Conservation (phyloP, 2,329 filamentous ascomycete species). For the Fusarium sacchari region DNA sequence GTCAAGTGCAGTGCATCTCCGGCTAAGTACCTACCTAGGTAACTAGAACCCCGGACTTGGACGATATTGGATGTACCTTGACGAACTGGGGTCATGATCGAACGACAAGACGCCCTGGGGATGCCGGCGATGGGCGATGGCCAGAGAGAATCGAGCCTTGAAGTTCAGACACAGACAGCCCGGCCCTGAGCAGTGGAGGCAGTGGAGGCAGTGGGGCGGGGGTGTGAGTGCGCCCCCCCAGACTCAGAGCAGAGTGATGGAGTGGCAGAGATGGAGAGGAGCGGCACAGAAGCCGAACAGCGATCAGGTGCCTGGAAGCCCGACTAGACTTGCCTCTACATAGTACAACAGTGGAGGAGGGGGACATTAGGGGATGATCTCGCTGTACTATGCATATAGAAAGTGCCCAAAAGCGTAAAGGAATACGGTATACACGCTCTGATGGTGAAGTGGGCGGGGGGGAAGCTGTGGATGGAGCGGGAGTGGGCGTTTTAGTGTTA, state of each 20-base stretch:
- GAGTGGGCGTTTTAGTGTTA: slow-evolving; percentile 7
- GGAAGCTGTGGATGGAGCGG: slow-evolving; percentile 11
- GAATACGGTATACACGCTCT: neutral
- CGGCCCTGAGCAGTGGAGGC: too few species aligned
- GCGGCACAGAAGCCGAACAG: slow-evolving; percentile 32
- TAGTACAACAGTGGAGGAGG: too few species aligned
- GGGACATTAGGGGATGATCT: neutral
- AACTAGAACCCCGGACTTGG: slow-evolving; percentile 1
- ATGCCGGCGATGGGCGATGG: slow-evolving; percentile 28
- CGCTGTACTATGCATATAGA: too few species aligned
- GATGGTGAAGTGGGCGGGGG: slow-evolving; percentile 11
- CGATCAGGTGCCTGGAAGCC: slow-evolving; percentile 20
- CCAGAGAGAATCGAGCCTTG: neutral
- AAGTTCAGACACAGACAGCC: neutral
- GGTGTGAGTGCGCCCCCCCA: slow-evolving; percentile 28
- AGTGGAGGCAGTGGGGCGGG: slow-evolving; percentile 29
- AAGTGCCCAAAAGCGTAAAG: slow-evolving; percentile 8
- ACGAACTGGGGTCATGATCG: slow-evolving; percentile 26
- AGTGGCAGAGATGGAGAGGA: neutral
- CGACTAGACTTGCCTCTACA: slow-evolving; percentile 13
- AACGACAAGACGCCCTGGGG: slow-evolving; percentile 25
- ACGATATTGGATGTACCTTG: neutral
- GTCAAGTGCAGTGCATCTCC: slow-evolving; percentile 1
- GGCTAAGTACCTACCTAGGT: neutral
- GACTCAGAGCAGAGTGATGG: neutral